phyloP scores from a whole-genome alignment of 495 filamentous ascomycete species.

The Talaromyces ruber region DNA sequence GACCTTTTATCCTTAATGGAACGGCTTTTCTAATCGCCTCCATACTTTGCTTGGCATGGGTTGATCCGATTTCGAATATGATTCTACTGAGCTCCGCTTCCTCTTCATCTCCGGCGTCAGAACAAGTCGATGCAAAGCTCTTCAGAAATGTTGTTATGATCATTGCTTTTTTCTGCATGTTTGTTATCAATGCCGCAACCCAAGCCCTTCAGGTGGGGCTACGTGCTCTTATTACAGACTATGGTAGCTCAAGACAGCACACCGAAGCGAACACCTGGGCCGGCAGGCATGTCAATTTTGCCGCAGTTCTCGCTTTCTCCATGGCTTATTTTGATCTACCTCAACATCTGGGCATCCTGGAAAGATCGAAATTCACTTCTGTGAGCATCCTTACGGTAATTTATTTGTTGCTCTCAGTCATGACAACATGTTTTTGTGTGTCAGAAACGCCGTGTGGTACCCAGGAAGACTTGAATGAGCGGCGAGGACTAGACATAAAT shows the following conservation, averaged over 20 bases:
- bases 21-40: not conserved
- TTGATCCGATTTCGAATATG: too few relatives aligned
- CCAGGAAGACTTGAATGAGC: too few relatives aligned
- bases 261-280: constrained; percentile 2
- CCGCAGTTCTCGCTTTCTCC: not conserved
- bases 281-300: not conserved
- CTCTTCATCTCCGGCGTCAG: not conserved
- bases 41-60: not conserved
- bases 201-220: not conserved
- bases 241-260: not conserved
- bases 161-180: not conserved
- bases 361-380: too few relatives aligned
- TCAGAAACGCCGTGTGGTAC: too few relatives aligned
- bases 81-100: too few relatives aligned
- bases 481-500: too few relatives aligned
- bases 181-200: not conserved
- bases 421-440: too few relatives aligned
- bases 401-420: too few relatives aligned
- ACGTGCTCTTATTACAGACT: not conserved
- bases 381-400: too few relatives aligned
- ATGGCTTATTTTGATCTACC: too few relatives aligned
- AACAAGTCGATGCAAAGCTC: not conserved
- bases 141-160: not conserved
- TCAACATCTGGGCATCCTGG: too few relatives aligned
- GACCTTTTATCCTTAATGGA: not conserved